These are phyloP conservation scores for Coemansia sp. DNA, from an alignment of 192 early-diverging fungal genomes.

Conservation along the genomic window DNA sequence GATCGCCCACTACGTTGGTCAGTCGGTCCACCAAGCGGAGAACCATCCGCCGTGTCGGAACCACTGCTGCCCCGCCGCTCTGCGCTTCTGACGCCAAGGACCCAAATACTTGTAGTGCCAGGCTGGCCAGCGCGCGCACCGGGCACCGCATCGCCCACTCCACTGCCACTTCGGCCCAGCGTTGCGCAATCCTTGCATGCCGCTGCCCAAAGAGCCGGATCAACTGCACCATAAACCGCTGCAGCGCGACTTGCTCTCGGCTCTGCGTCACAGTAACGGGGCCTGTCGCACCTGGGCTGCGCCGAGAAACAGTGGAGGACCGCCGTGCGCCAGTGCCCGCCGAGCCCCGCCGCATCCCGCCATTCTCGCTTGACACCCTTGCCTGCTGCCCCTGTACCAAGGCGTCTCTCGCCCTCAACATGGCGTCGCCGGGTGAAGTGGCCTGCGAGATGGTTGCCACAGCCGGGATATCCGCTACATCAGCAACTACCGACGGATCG, in stretches of 20 bases:
- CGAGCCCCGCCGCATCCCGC: background rate
- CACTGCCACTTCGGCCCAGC: conserved; percentile 30
- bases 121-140: conserved; percentile 16
- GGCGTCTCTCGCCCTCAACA: background rate
- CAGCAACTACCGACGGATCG: conserved; percentile 34
- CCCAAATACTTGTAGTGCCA: conserved; percentile 32
- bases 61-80: conserved; percentile 22
- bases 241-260: conserved; percentile 22
- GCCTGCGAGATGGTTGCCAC: conserved; percentile 13
- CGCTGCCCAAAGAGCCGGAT: conserved; percentile 28
- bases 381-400: background rate
- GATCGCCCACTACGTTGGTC: conserved; percentile 40
- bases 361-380: background rate
- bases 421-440: conserved; percentile 1
- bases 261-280: background rate
- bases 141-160: conserved; percentile 45
- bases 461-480: conserved; percentile 28
- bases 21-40: conserved; percentile 38
- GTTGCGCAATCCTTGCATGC: conserved; percentile 23
- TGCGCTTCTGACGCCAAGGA: conserved; percentile 32
- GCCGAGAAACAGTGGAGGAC: conserved; percentile 15
- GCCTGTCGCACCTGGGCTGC: conserved; percentile 5
- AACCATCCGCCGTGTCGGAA: conserved; percentile 36
- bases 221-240: conserved; percentile 26
- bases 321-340: background rate